These are phyloP conservation scores for Saturnispora hagleri DNA, from an alignment of 805 yeast species.

Conservation along the genomic window DNA sequence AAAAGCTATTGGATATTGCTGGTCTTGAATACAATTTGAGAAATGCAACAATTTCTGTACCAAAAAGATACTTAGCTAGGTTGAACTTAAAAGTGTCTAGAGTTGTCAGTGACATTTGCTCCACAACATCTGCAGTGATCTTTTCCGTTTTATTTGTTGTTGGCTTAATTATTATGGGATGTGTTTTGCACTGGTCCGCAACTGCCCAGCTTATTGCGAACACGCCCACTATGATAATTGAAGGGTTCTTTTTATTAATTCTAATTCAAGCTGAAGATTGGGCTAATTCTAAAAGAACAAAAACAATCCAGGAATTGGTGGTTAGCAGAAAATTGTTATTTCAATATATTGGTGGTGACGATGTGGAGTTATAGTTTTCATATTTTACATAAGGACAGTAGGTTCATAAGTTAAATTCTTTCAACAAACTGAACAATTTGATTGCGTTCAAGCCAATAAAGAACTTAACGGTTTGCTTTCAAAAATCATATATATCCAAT, in stretches of 20 bases:
- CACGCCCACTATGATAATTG: conserved; percentile 37
- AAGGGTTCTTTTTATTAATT: conserved; percentile 32
- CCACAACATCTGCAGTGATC: conserved; percentile 27
- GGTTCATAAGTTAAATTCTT: too few species aligned
- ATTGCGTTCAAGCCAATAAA: too few species aligned
- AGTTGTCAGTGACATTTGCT: conserved; percentile 24
- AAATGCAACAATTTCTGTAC: neutral
- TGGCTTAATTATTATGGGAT: conserved; percentile 26
- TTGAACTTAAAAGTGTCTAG: conserved; percentile 11
- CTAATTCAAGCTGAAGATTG: conserved; percentile 31
- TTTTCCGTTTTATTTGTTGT: conserved; percentile 23
- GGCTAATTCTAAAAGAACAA: conserved; percentile 14
- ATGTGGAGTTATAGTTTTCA: too few species aligned
- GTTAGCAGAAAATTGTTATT: conserved; percentile 8
- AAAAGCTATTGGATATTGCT: conserved; percentile 21
- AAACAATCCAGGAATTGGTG: conserved; percentile 7
- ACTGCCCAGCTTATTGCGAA: conserved; percentile 34
- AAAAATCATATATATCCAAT: too few species aligned
- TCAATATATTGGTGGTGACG: conserved; percentile 1
- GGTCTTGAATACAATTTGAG: conserved; percentile 14
- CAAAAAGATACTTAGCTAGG: conserved; percentile 8
- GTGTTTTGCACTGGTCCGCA: conserved; percentile 29
- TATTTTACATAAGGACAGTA: too few species aligned
- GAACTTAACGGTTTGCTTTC: too few species aligned
- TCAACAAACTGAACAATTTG: too few species aligned